A percentile compares a stretch with the other conserved stretches of the same genome.
phyloP scores from a whole-genome alignment of 768 basidiomycete genomes.

The Grammothele lineata region DNA sequence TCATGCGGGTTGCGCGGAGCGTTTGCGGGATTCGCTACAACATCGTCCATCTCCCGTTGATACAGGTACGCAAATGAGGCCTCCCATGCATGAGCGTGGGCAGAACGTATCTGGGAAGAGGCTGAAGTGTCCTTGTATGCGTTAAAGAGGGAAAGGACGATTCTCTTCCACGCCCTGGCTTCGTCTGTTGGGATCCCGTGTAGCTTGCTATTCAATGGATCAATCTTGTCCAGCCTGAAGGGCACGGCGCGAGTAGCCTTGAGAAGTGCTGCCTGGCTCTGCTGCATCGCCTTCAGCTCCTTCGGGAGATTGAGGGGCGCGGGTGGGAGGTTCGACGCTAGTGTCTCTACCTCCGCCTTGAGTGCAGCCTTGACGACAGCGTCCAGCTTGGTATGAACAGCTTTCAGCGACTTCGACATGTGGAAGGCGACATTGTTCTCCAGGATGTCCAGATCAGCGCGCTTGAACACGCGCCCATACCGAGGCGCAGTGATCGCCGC shows the following conservation, averaged over 20 bases:
- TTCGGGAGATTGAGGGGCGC: not conserved
- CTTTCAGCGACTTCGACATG: conserved; percentile 43
- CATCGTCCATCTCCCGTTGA: conserved; percentile 39
- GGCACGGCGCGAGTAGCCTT: conserved; percentile 19
- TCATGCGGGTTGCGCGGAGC: conserved; percentile 41
- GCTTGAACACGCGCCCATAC: conserved; percentile 59
- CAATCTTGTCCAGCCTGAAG: conserved; percentile 25
- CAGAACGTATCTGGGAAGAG: conserved; percentile 45
- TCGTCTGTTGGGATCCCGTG: conserved; percentile 31
- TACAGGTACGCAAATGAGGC: conserved; percentile 52
- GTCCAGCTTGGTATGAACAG: conserved; percentile 26
- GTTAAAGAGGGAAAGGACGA: conserved; percentile 30
- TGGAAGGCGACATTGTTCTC: conserved; percentile 56
- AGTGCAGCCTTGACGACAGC: conserved; percentile 22
- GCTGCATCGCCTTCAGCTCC: conserved; percentile 7
- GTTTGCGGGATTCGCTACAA: conserved; percentile 26
- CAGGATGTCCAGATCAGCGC: conserved; percentile 59
- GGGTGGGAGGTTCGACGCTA: not conserved
- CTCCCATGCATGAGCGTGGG: conserved; percentile 59
- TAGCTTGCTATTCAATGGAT: conserved; percentile 19
- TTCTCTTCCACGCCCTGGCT: conserved; percentile 35
- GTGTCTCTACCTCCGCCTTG: conserved; percentile 1
- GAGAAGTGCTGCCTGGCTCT: conserved; percentile 15
- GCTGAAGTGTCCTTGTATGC: conserved; percentile 38
- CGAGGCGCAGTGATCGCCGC: conserved; percentile 50